Base-by-base conservation (phyloP, 2,329 filamentous ascomycete species). In the Claviceps capensis region DNA sequence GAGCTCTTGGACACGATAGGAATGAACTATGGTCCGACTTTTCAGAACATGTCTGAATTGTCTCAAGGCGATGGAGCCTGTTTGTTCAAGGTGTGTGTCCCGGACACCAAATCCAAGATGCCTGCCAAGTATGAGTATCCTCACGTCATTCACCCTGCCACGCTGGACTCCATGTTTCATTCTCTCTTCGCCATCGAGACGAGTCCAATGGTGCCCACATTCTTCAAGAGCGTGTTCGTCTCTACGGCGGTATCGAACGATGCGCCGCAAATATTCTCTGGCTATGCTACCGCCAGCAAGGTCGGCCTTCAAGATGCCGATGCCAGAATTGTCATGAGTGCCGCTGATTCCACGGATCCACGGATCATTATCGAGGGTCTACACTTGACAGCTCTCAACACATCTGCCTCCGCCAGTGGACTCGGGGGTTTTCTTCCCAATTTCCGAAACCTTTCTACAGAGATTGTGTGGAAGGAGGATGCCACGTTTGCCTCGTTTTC, bases 71-170 rank as follows among this genome's bases (percentile, higher is more conserved):
- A 61, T 22, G 59, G 62, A 16, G 53, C 60, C 8, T 72, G 69
- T 47, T 59, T 69, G 40, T 67, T 65, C 49, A 65, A 62, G 2
- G 60, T 78, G 4, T 59, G 61, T 7, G 64, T 77, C 4, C 72
- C 75, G 0, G 69, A 78, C 55, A 80, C 76, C 2, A 72, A 64
- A 56, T 64, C 70, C 2, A 69, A 65, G 45, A 81, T 81, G 77
- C 77, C 77, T 0, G 66, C 66, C 41, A 62, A 69, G 14, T 78
- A 73, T 50, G 77, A 80, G 58, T 79, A 72, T 54, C 66, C 71
- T 3, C 75, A 79, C 55, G 52, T 79, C 4, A 70, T 82, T n/a
- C 78, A 82, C 55, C 78, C 78, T 0, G 71, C 74, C 4, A 79
- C 77, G 0, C 65, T 82, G 13, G 78, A 82, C 56, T 64, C 73